These are phyloP conservation scores for Aspergillus sp. DNA, from an alignment of 2,329 filamentous ascomycete species.

Conservation along the genomic window DNA sequence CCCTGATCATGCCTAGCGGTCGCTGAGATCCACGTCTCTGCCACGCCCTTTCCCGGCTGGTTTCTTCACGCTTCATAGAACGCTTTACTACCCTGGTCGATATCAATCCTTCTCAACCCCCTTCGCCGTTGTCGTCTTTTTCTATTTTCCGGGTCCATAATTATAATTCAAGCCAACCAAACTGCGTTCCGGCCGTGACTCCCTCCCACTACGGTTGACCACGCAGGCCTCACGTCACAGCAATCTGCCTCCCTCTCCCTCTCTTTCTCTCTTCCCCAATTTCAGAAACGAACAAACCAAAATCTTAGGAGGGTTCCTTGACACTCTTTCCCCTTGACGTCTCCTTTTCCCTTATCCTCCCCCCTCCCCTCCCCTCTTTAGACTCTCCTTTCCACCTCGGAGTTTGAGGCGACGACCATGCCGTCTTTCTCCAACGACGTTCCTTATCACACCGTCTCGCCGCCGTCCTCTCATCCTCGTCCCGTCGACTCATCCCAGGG, in stretches of 20 bases:
- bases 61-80: too few species aligned
- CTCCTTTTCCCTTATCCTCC: neutral
- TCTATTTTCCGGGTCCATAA: too few species aligned
- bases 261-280: neutral
- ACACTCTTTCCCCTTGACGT: neutral
- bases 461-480: conserved; percentile 27
- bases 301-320: neutral
- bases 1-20: neutral
- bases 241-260: neutral
- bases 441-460: conserved; percentile 26
- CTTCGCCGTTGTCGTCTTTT: too few species aligned
- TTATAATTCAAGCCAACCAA: too few species aligned
- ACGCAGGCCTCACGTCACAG: conserved; percentile 7
- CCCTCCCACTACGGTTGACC: neutral
- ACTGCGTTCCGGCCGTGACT: too few species aligned
- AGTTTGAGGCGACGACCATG: conserved; percentile 20
- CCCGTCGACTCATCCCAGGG: conserved; percentile 34
- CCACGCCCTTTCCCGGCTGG: too few species aligned
- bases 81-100: too few species aligned
- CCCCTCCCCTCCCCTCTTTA: neutral
- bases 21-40: too few species aligned
- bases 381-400: neutral
- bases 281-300: too few species aligned
- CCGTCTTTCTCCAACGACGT: conserved; percentile 32
- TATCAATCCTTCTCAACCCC: too few species aligned